Evolutionary conservation across 176 grass and related monocot genomes (phyloP).

Genomic region (Musa acuminata): DNA sequence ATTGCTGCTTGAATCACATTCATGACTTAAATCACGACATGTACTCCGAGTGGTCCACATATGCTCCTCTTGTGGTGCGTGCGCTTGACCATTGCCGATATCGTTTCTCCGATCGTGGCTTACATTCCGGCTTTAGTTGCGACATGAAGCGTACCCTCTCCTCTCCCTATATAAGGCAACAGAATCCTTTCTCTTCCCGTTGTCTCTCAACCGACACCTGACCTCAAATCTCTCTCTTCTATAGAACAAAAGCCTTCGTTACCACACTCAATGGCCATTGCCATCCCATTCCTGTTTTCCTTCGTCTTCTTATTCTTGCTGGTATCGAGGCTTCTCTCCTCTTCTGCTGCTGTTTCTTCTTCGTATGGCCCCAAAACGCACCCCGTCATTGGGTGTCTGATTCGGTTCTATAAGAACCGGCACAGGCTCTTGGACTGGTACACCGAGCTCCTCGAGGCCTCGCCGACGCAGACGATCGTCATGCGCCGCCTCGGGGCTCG

Average conservation of each 20-base stretch:
- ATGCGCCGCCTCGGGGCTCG: constrained; percentile 49
- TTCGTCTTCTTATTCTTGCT: constrained; percentile 1
- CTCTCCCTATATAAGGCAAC: background rate
- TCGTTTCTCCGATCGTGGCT: background rate
- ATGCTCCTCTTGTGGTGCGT: no score
- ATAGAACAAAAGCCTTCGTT: no score
- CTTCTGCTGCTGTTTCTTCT: constrained; percentile 11
- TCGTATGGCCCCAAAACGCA: constrained; percentile 36
- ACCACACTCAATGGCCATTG: background rate
- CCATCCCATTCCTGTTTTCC: constrained; percentile 5
- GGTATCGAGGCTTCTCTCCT: background rate
- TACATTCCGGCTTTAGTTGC: background rate
- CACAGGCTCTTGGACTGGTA: constrained; percentile 63
- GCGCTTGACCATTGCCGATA: background rate
- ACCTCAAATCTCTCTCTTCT: background rate
- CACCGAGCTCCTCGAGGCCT: constrained; percentile 60
- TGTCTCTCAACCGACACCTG: no score
- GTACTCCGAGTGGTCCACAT: no score
- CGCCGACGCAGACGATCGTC: constrained; percentile 64
- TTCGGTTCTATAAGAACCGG: constrained; percentile 60
- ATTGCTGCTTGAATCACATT: no score
- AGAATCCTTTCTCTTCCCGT: background rate
- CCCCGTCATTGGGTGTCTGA: constrained; percentile 63
- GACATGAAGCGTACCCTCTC: background rate
- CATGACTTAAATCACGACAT: no score